Conservation (phyloP, 371 early-diverging fungal genomes). For the Mucor racemosus region DNA sequence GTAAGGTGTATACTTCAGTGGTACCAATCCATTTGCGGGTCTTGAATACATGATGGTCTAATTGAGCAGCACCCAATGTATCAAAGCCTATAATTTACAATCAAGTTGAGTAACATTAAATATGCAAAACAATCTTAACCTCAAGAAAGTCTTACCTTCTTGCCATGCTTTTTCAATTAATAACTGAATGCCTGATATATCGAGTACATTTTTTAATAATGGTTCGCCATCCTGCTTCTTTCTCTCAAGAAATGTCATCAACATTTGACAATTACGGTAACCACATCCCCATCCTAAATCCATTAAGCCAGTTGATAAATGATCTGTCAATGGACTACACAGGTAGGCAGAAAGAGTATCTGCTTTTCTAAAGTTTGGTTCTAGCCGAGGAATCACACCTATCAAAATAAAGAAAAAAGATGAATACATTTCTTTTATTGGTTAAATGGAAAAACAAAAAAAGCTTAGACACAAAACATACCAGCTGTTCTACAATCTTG, state of each 20-base stretch:
- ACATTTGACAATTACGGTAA: conserved; percentile 77
- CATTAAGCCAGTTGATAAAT: conserved; percentile 46
- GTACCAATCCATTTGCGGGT: conserved; percentile 84
- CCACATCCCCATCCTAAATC: conserved; percentile 84
- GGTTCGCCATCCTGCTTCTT: conserved; percentile 33
- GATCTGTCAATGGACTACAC: conserved; percentile 52
- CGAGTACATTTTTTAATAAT: conserved; percentile 47
- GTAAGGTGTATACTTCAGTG: conserved; percentile 71
- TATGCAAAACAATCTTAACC: neutral
- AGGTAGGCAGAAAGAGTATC: conserved; percentile 44
- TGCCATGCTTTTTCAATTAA: conserved; percentile 74
- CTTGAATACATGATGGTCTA: conserved; percentile 59
- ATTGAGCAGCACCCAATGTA: conserved; percentile 66
- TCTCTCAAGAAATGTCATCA: conserved; percentile 60
- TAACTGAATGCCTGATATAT: conserved; percentile 61
- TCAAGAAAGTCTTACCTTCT: conserved; percentile 36
- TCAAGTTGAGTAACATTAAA: neutral
- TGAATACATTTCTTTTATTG: neutral
- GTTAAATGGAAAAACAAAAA: neutral
- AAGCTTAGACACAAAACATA: conserved; percentile 15
- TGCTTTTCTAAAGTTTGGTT: conserved; percentile 42
- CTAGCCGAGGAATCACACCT: conserved; percentile 52
- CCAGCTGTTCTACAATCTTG: conserved; percentile 42
- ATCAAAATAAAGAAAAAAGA: neutral
- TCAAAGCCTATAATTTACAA: conserved; percentile 58